Base-by-base conservation (phyloP, 805 yeast species). In the Lachancea cidri region DNA sequence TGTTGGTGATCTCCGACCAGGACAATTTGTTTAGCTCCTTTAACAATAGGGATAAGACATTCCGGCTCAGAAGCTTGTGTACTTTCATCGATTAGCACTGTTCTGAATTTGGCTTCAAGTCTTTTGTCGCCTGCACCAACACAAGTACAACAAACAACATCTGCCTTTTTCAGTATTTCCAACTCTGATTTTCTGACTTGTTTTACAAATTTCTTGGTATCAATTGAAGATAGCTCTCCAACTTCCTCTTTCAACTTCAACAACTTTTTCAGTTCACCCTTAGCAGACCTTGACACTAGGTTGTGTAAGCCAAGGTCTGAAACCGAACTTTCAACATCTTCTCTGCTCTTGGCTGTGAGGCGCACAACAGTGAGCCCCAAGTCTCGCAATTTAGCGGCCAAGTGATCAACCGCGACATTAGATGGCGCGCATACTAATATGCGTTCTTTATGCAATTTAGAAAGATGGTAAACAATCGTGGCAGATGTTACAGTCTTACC, bases 1-100 rank as follows among this genome's bases (percentile, higher is more conserved):
- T 89, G 98, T 65, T 87, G 91, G 64, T 91, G 97, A 62, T 89
- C 98, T 56, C 98, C 98, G 29, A 88, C 96, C 25, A 89, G 67
- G 35, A 89, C 77, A 5, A 88, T 86, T 58, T 89, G 96, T 57
- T 83, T 83, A 35, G 94, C 88, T 18, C 96, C 96, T 50, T 81
- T 83, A 2, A 83, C 87, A 29, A 89, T 76, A 9, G 98, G 96
- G 49, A 89, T 86, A 54, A 89, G 71, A 54, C 85, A 79, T 61
- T 88, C 96, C 1, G 96, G 96, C 61, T 89, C 98, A 0, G 91
- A 76, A 2, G 96, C 91, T 65, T 91, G 97, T 0, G 97, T 87
- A 55, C 87, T 81, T 66, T 89, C 98, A 64, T 89, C 98, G 45
- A 89, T 84, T 45, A 89, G 70, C 2, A 87, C 95, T 0, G 91